Percentiles rank a stretch among this genome's conserved stretches.
Conservation (phyloP, 192 early-diverging fungal genomes). For the Cetraspora pellucida region DNA sequence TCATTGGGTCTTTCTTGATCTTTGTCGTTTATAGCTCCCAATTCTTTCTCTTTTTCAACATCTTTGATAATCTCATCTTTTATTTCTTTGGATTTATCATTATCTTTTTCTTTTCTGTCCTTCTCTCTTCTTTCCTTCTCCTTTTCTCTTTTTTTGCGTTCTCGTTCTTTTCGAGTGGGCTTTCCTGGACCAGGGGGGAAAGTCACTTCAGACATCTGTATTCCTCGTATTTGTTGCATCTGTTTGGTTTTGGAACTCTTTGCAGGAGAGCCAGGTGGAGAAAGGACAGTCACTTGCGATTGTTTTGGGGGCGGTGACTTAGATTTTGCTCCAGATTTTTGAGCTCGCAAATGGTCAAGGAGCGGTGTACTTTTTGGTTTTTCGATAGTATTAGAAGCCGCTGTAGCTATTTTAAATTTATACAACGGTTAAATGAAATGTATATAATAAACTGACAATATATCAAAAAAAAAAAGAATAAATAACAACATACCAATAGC, state of each 20-base stretch:
- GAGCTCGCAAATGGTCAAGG: slow-evolving; percentile 70
- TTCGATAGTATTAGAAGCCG: slow-evolving; percentile 39
- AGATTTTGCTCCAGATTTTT: slow-evolving; percentile 65
- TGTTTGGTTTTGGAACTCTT: slow-evolving; percentile 31
- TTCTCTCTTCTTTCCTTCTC: slow-evolving; percentile 8
- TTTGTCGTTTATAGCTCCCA: not conserved
- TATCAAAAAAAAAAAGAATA: no score
- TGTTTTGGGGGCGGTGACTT: slow-evolving; percentile 45
- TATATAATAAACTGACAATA: not conserved
- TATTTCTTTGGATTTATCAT: not conserved
- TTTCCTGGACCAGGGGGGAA: not conserved
- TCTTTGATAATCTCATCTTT: not conserved
- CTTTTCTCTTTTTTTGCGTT: slow-evolving; percentile 17
- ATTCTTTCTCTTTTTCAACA: not conserved
- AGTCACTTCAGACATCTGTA: not conserved
- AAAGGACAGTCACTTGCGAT: not conserved
- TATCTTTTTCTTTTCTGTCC: slow-evolving; percentile 19
- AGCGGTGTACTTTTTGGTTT: slow-evolving; percentile 77
- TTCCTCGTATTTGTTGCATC: slow-evolving; percentile 7
- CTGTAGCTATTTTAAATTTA: not conserved
- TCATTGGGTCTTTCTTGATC: not conserved
- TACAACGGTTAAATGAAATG: not conserved
- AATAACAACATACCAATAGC: slow-evolving; percentile 43
- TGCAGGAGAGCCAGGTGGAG: not conserved
- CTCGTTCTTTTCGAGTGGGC: slow-evolving; percentile 18